phyloP scores from a whole-genome alignment of 331 rosid species.

The Malus hybrid region DNA sequence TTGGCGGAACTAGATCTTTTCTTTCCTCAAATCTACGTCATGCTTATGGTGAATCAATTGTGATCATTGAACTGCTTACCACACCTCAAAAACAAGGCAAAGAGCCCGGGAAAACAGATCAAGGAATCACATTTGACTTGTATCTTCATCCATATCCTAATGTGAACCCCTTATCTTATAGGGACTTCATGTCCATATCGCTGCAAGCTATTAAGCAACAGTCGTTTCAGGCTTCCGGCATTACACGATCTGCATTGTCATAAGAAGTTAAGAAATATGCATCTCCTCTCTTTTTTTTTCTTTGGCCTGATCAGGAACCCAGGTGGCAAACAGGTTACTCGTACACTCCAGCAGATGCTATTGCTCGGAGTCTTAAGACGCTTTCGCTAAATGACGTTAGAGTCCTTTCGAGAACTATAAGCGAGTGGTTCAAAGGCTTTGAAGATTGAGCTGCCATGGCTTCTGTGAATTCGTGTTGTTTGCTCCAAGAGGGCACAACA shows the following conservation, averaged over 20 bases:
- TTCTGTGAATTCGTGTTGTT: background rate
- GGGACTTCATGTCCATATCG: no score
- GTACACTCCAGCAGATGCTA: slow-evolving; percentile 58
- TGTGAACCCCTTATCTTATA: no score
- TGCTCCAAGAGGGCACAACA: background rate
- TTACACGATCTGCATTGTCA: background rate
- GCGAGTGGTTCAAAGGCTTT: slow-evolving; percentile 61
- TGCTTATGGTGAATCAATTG: no score
- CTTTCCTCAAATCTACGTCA: no score
- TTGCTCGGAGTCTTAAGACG: slow-evolving; percentile 71
- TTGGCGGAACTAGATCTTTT: slow-evolving; percentile 37
- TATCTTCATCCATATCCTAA: no score
- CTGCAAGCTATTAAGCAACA: no score
- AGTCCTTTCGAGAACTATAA: slow-evolving; percentile 51
- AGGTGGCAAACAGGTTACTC: slow-evolving; percentile 46
- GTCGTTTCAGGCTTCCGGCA: background rate
- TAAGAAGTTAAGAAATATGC: background rate
- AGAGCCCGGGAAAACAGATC: background rate
- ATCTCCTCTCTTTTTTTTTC: background rate
- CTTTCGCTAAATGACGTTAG: slow-evolving; percentile 58
- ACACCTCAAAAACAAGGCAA: background rate
- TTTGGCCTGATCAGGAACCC: slow-evolving; percentile 31
- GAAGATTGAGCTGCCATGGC: slow-evolving; percentile 33
- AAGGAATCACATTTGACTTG: background rate
- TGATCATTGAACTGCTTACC: no score